These are phyloP conservation scores for Seiridium cupressi DNA, from an alignment of 2,329 filamentous ascomycete genomes.

Conservation along the genomic window DNA sequence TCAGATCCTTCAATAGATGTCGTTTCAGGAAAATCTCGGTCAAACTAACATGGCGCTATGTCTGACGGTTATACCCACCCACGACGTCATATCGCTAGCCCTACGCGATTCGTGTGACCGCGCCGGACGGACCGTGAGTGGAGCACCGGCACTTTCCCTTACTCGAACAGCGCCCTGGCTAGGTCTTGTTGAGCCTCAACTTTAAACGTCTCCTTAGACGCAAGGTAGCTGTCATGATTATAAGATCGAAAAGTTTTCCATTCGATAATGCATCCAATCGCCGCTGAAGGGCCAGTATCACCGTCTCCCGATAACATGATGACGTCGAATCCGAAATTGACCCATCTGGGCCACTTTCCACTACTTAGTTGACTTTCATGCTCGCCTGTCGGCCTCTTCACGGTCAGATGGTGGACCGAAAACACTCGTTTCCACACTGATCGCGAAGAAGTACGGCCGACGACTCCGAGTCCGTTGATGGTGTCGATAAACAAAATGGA, in stretches of 20 bases:
- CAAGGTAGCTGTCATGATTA: not conserved
- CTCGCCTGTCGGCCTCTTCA: conserved; percentile 12
- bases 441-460: conserved; percentile 6
- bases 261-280: not conserved
- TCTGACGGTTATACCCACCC: not conserved
- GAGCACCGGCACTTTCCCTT: not conserved
- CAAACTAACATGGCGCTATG: conserved; percentile 1
- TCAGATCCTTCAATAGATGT: not conserved
- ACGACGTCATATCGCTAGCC: conserved; percentile 4
- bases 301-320: not conserved
- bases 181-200: not conserved
- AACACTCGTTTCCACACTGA: conserved; percentile 2
- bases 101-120: conserved; percentile 2
- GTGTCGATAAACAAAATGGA: conserved; percentile 5
- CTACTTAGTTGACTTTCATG: conserved; percentile 1
- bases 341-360: conserved; percentile 1
- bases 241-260: not conserved
- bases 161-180: not conserved
- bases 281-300: not conserved
- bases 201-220: not conserved
- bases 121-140: not conserved
- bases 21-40: not conserved
- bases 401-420: conserved; percentile 17
- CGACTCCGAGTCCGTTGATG: not conserved
- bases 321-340: not conserved